Percentiles rank a stretch among this genome's conserved stretches.
Evolutionary conservation across 345 rosid species (phyloP).

Genomic region (Populus davidiana): DNA sequence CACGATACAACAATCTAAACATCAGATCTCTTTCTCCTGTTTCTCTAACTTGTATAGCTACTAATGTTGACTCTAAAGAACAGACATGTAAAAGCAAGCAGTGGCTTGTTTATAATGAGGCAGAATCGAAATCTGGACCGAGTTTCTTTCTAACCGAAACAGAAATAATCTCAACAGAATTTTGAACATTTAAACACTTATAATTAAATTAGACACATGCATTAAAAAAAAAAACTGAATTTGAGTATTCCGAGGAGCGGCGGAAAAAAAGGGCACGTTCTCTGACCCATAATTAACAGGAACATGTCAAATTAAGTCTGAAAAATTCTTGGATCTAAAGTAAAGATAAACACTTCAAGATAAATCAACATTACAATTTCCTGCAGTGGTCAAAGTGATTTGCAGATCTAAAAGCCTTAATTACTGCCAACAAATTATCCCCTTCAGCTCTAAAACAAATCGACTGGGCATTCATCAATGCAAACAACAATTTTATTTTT

Average conservation of each 20-base stretch:
- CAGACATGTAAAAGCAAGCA: not conserved
- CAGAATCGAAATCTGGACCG: not conserved
- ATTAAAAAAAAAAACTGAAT: not conserved
- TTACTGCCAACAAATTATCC: no score
- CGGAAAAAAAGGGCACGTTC: conserved; percentile 5
- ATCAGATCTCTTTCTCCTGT: conserved; percentile 5
- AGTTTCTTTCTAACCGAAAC: not conserved
- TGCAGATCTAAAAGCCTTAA: not conserved
- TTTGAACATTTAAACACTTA: not conserved
- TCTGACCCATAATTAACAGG: conserved; percentile 12
- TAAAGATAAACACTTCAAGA: not conserved
- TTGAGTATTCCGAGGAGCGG: not conserved
- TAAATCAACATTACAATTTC: not conserved
- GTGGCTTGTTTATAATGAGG: conserved; percentile 8
- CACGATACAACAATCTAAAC: conserved; percentile 15
- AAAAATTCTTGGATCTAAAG: conserved; percentile 24
- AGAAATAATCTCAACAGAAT: not conserved
- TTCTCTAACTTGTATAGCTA: not conserved
- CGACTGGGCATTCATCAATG: not conserved
- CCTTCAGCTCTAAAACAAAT: no score
- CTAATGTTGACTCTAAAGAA: not conserved
- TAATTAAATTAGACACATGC: not conserved
- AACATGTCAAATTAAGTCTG: conserved; percentile 22
- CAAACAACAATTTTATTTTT: not conserved
- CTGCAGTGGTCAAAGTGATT: not conserved